Conservation (phyloP, 305 asterid species). For the Fraxinus nigra region DNA sequence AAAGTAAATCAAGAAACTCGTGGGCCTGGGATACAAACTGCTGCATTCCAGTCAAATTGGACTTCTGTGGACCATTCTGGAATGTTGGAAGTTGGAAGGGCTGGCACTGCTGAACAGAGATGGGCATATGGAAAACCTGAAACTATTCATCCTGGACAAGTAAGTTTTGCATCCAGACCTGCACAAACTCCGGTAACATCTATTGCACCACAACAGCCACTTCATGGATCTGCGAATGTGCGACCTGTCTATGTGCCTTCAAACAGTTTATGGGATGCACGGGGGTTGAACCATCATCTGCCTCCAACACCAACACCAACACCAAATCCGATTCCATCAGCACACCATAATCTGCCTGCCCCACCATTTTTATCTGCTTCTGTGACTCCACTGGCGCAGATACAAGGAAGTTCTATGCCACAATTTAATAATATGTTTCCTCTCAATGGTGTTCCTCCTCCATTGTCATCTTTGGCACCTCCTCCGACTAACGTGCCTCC, state of each 20-base stretch:
- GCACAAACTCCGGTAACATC: slow-evolving; percentile 48
- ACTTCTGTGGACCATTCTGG: slow-evolving; percentile 39
- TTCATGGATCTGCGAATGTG: slow-evolving; percentile 49
- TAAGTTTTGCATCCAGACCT: slow-evolving; percentile 40
- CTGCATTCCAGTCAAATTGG: slow-evolving; percentile 65
- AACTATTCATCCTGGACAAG: slow-evolving; percentile 47
- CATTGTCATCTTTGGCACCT: slow-evolving; percentile 58
- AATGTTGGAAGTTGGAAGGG: slow-evolving; percentile 49
- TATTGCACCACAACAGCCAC: slow-evolving; percentile 54
- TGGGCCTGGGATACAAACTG: slow-evolving; percentile 49
- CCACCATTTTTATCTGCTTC: slow-evolving; percentile 78
- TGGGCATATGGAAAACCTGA: slow-evolving; percentile 52
- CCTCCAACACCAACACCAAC: slow-evolving; percentile 34
- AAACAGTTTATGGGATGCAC: slow-evolving; percentile 67
- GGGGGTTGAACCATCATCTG: slow-evolving; percentile 50
- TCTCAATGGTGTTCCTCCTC: slow-evolving; percentile 56
- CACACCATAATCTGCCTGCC: slow-evolving; percentile 53
- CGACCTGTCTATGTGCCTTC: slow-evolving; percentile 66
- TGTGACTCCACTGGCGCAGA: slow-evolving; percentile 70
- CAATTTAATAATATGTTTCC: slow-evolving; percentile 65
- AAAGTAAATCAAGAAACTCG: slow-evolving; percentile 57
- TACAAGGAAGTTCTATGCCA: slow-evolving; percentile 55
- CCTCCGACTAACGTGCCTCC: slow-evolving; percentile 50
- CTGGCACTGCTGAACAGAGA: slow-evolving; percentile 35
- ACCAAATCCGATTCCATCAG: slow-evolving; percentile 37